Conservation (phyloP, 225 moss, liverwort and hornwort species). For the Bryoerythrophyllum caledonicum region DNA sequence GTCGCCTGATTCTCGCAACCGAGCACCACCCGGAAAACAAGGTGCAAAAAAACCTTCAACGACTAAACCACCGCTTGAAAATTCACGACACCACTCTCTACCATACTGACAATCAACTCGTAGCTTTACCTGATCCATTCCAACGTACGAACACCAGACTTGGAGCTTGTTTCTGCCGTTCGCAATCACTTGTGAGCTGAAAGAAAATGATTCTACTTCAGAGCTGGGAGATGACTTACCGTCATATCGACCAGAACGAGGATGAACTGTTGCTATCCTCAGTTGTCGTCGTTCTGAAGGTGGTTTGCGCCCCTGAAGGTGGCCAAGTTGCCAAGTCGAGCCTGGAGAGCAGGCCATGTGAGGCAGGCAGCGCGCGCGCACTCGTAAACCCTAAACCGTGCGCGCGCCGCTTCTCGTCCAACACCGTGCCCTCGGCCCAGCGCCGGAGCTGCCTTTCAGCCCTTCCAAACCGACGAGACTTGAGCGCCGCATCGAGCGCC, state of each 20-base stretch:
- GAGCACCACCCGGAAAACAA: not conserved
- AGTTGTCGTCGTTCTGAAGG: not conserved
- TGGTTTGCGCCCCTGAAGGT: not conserved
- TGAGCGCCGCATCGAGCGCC: too few relatives aligned
- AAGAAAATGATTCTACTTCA: not conserved
- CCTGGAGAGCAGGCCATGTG: too few relatives aligned
- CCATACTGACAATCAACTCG: not conserved
- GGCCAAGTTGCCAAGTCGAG: not conserved
- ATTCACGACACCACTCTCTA: not conserved
- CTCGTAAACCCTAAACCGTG: too few relatives aligned
- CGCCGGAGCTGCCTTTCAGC: too few relatives aligned
- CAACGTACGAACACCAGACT: not conserved
- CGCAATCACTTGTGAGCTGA: not conserved
- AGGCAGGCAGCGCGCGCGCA: too few relatives aligned
- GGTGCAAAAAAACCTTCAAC: not conserved
- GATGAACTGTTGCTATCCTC: not conserved
- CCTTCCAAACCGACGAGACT: too few relatives aligned
- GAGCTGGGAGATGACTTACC: too few relatives aligned
- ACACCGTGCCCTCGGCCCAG: too few relatives aligned
- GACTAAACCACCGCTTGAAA: not conserved
- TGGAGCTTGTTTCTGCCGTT: not conserved
- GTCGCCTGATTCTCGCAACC: not conserved
- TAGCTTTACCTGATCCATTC: slow-evolving; percentile 18
- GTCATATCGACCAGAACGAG: too few relatives aligned
- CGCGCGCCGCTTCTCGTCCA: too few relatives aligned